Evolutionary conservation across 2,329 filamentous ascomycete species (phyloP).

Genomic region (Stagonosporopsis vannaccii): DNA sequence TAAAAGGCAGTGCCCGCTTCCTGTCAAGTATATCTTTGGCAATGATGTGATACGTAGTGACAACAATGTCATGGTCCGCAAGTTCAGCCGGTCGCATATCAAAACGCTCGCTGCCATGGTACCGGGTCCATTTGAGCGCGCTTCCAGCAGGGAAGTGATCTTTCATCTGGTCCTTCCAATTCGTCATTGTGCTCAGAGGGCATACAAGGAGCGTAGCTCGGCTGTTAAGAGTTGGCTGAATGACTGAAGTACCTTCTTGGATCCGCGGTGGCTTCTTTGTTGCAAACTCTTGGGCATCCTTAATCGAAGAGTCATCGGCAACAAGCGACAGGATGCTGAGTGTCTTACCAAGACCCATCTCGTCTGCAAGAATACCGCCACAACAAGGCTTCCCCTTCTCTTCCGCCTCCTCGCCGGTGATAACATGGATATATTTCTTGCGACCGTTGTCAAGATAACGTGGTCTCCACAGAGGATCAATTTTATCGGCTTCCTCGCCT

Average conservation of each 20-base stretch:
- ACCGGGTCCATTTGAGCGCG: conserved; percentile 75
- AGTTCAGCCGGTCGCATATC: conserved; percentile 67
- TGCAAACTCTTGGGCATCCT: conserved; percentile 70
- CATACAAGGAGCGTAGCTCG: conserved; percentile 86
- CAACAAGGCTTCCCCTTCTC: conserved; percentile 46
- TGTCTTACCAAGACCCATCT: conserved; percentile 62
- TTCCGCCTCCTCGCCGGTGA: conserved; percentile 66
- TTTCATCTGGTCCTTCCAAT: conserved; percentile 93
- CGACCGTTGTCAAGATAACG: conserved; percentile 64
- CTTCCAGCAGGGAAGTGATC: conserved; percentile 72
- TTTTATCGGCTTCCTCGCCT: conserved; percentile 67
- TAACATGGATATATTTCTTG: conserved; percentile 78
- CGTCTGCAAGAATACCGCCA: conserved; percentile 59
- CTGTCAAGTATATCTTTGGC: conserved; percentile 72
- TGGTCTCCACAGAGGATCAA: conserved; percentile 79
- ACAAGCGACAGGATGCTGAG: conserved; percentile 85
- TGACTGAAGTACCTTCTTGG: not conserved
- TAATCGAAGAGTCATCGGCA: conserved; percentile 63
- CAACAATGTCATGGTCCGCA: conserved; percentile 78
- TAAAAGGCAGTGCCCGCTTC: conserved; percentile 73
- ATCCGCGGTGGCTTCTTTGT: conserved; percentile 53
- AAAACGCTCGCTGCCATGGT: conserved; percentile 82
- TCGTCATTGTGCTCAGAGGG: conserved; percentile 87
- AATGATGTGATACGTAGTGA: conserved; percentile 92
- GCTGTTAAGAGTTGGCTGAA: conserved; percentile 64